phyloP scores from a whole-genome alignment of 768 basidiomycete genomes.

The Chalciporus chontae region DNA sequence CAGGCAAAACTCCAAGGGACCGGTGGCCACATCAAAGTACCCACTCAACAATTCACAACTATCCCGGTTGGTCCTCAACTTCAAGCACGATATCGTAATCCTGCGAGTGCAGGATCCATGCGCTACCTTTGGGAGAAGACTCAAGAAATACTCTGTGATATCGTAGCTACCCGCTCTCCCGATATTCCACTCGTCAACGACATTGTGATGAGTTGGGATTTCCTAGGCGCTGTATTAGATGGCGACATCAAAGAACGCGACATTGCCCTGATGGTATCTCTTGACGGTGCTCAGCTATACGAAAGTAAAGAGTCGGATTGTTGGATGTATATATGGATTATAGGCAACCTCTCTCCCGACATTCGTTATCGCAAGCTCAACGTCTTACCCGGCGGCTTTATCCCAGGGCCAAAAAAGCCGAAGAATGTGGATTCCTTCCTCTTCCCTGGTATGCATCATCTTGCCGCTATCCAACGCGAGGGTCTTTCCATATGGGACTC shows the following conservation, averaged over 20 bases:
- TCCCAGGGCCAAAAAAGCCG: not conserved
- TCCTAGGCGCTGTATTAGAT: not conserved
- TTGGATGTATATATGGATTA: slow-evolving; percentile 38
- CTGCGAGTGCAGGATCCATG: slow-evolving; percentile 22
- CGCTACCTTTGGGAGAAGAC: slow-evolving; percentile 19
- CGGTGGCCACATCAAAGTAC: too few species aligned
- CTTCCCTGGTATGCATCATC: slow-evolving; percentile 1
- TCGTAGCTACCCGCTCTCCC: too few species aligned
- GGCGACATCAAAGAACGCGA: slow-evolving; percentile 17
- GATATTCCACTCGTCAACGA: not conserved
- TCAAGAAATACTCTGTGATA: not conserved
- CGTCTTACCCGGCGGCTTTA: not conserved
- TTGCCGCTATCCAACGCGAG: not conserved
- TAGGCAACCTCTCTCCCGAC: slow-evolving; percentile 15
- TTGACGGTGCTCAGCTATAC: slow-evolving; percentile 42
- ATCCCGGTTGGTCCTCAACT: slow-evolving; percentile 43
- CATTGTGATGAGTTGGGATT: slow-evolving; percentile 9
- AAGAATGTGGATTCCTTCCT: slow-evolving; percentile 5
- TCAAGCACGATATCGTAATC: slow-evolving; percentile 33
- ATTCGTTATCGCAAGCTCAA: not conserved
- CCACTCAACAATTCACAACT: slow-evolving; percentile 31
- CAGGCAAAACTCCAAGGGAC: too few species aligned
- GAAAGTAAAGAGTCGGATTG: not conserved
- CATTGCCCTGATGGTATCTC: slow-evolving; percentile 33
- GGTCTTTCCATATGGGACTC: slow-evolving; percentile 2